Evolutionary conservation across 164 flowering plant species (phyloP).

Genomic region (Macadamia integrifolia): DNA sequence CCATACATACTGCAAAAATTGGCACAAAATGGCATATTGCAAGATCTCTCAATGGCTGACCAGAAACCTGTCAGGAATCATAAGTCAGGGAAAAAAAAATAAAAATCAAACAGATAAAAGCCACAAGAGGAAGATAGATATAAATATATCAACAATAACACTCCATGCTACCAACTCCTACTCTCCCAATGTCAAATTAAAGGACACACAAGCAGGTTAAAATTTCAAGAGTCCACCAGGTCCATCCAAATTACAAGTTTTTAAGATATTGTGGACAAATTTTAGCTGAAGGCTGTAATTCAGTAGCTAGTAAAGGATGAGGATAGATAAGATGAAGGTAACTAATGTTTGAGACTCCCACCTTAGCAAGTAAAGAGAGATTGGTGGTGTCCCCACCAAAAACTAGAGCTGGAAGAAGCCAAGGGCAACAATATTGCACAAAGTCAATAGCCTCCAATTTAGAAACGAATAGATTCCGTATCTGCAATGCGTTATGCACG

Average conservation of each 20-base stretch:
- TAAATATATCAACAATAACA: background rate
- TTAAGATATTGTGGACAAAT: no score
- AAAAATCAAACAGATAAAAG: background rate
- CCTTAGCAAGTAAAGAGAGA: slow-evolving; percentile 68
- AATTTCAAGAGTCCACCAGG: background rate
- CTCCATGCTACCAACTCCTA: background rate
- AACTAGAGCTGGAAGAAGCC: slow-evolving; percentile 92
- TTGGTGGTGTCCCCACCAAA: slow-evolving; percentile 45
- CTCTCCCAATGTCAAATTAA: background rate
- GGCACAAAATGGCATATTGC: slow-evolving; percentile 71
- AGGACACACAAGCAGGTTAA: background rate
- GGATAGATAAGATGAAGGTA: background rate
- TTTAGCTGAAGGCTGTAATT: background rate
- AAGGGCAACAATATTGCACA: slow-evolving; percentile 73
- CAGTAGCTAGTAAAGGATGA: background rate
- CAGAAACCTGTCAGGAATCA: slow-evolving; percentile 47
- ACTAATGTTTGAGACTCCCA: slow-evolving; percentile 15
- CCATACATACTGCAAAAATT: slow-evolving; percentile 79
- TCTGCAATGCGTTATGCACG: slow-evolving; percentile 36
- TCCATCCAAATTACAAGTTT: background rate
- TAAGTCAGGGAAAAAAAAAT: slow-evolving; percentile 3
- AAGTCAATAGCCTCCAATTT: slow-evolving; percentile 63
- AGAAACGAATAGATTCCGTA: slow-evolving; percentile 57
- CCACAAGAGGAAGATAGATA: background rate
- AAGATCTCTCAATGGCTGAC: slow-evolving; percentile 48